Base-by-base conservation (phyloP, 2,329 filamentous ascomycete species). In the Colletotrichum tanaceti region DNA sequence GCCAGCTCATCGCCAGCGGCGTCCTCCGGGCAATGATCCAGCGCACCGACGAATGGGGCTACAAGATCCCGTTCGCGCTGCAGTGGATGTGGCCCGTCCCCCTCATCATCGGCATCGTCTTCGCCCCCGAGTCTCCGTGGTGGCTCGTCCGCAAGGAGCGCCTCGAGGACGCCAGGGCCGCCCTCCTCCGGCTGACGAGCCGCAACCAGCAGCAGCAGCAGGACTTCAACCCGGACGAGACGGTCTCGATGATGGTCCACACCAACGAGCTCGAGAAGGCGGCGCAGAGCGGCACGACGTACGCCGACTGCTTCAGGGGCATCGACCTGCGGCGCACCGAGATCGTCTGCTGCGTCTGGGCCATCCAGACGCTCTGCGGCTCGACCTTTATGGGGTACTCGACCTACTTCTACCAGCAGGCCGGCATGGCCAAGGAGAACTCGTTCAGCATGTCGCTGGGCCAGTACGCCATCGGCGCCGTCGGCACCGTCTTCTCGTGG, bases 111-210 rank as follows among this genome's bases (percentile, higher is more conserved):
- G 79, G 77, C 20, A 78, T 82, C 55, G 75, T 77, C 53, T 79
- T 84, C 18, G 82, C 82, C 4, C 84, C 84, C 1, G 84, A 86
- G 70, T 84, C 81, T 3, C 84, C 84, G 1, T 86, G 84, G 82
- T 85, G 82, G 80, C 78, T 84, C 5, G 80, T 85, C 10, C 80
- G 83, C 7, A 74, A 76, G 4, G 80, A 78, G 2, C 77, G 78
- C 11, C 69, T 79, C 4, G 78, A 80, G 3, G 79, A 81, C 1
- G 83, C 80, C 3, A 80, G 80, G 70, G 65, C 72, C 6, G 78
- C 81, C 0, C 72, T 86, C 0, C 70, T 74, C 43, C 77, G 82
- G 5, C 77, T 86, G 20, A 81, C 80, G 4, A 75, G 71, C 10
- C 41, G 50, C 68, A 77, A 77, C 71, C 71, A 58, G 62, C 74